Conservation (phyloP, 2,329 filamentous ascomycete genomes). For the Neonectria hederae region DNA sequence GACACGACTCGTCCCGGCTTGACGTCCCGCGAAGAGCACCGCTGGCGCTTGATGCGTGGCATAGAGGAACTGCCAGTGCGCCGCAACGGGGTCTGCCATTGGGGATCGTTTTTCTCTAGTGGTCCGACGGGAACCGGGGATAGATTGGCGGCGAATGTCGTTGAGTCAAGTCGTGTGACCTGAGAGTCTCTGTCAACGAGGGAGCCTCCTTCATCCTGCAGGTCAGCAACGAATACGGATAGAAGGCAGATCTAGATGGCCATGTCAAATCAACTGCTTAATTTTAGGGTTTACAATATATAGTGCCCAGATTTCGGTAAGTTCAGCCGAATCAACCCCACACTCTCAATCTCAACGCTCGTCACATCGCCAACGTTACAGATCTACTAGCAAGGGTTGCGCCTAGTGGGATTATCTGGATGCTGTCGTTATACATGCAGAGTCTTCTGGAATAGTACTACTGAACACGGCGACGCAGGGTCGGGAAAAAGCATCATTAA, state of each 20-base stretch:
- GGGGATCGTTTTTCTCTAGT: conserved; percentile 47
- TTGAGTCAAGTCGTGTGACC: conserved; percentile 14
- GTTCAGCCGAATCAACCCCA: background rate
- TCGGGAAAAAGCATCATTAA: background rate
- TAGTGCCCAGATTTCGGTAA: background rate
- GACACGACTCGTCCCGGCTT: conserved; percentile 55
- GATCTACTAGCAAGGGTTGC: background rate
- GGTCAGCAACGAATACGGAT: background rate
- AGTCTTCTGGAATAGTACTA: background rate
- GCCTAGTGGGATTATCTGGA: too few species aligned
- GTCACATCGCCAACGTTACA: background rate
- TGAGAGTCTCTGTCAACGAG: conserved; percentile 15
- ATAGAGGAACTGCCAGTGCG: conserved; percentile 54
- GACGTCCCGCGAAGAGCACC: conserved; percentile 50
- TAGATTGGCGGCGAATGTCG: conserved; percentile 26
- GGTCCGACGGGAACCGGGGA: background rate
- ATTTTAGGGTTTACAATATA: background rate
- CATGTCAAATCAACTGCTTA: background rate
- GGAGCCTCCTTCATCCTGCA: conserved; percentile 10
- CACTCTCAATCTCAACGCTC: background rate
- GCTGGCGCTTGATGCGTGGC: conserved; percentile 51
- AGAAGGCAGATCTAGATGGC: background rate
- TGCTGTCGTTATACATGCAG: background rate
- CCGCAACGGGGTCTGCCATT: conserved; percentile 54
- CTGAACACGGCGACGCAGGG: too few species aligned